Evolutionary conservation across 2,329 filamentous ascomycete genomes (phyloP).

Genomic region (Onygena corvina): DNA sequence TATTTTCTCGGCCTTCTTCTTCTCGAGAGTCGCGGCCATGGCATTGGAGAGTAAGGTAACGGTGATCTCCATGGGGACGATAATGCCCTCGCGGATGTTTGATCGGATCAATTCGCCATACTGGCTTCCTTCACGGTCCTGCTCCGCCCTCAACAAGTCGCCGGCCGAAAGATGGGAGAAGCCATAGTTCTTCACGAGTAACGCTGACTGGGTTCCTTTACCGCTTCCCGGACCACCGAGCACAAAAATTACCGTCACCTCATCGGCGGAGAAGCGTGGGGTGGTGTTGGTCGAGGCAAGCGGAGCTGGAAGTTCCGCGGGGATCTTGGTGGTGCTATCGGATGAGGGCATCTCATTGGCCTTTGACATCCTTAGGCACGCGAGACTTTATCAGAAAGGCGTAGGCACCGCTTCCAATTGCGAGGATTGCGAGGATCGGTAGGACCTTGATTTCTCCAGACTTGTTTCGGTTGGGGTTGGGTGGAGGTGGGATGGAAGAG

Average conservation of each 20-base stretch:
- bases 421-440: slow-evolving; percentile 35
- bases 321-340: slow-evolving; percentile 17
- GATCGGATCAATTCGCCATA: slow-evolving; percentile 87
- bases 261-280: slow-evolving; percentile 63
- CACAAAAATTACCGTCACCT: slow-evolving; percentile 90
- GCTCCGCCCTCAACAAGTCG: slow-evolving; percentile 86
- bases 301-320: slow-evolving; percentile 32
- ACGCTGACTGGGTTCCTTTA: slow-evolving; percentile 90
- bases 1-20: slow-evolving; percentile 27
- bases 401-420: slow-evolving; percentile 40
- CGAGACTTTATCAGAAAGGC: slow-evolving; percentile 40
- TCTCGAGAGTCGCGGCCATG: slow-evolving; percentile 59
- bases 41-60: slow-evolving; percentile 87
- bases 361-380: slow-evolving; percentile 21
- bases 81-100: slow-evolving; percentile 87
- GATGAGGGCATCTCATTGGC: slow-evolving; percentile 5
- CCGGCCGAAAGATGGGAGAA: slow-evolving; percentile 91
- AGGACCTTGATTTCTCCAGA: slow-evolving; percentile 33
- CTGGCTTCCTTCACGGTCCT: slow-evolving; percentile 70
- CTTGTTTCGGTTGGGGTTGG: slow-evolving; percentile 19
- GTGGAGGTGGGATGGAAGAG: slow-evolving; percentile 12
- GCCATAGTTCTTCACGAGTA: slow-evolving; percentile 73
- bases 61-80: slow-evolving; percentile 98
- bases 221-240: slow-evolving; percentile 91
- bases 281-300: slow-evolving; percentile 43